These are phyloP conservation scores for Leishmania turanica DNA, from an alignment of 208 protist genomes.

Conservation along the genomic window DNA sequence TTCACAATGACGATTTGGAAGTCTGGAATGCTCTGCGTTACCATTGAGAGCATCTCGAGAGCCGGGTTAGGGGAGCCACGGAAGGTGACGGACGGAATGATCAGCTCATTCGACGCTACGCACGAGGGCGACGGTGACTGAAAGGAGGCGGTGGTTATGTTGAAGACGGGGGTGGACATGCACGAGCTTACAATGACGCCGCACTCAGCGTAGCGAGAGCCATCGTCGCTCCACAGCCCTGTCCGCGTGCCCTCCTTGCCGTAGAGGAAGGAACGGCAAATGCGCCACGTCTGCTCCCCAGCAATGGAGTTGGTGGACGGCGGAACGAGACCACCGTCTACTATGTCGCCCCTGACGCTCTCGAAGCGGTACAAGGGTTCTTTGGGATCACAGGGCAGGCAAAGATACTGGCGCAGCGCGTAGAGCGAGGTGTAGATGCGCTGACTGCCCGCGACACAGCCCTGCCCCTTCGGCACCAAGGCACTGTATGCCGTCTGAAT, in stretches of 20 bases:
- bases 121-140: slow-evolving; percentile 17
- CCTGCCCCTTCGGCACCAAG: slow-evolving; percentile 37
- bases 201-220: slow-evolving; percentile 42
- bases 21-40: slow-evolving; percentile 43
- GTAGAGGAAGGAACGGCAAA: slow-evolving; percentile 61
- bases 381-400: slow-evolving; percentile 47
- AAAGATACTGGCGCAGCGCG: slow-evolving; percentile 44
- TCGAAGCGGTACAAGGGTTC: slow-evolving; percentile 57
- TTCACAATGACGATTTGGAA: slow-evolving; percentile 57
- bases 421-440: slow-evolving; percentile 47
- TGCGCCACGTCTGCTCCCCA: slow-evolving; percentile 52
- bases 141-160: slow-evolving; percentile 29
- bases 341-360: slow-evolving; percentile 42
- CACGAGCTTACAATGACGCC: slow-evolving; percentile 43
- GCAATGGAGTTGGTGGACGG: slow-evolving; percentile 27
- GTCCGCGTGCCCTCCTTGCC: slow-evolving; percentile 18
- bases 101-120: slow-evolving; percentile 29
- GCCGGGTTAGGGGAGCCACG: slow-evolving; percentile 27
- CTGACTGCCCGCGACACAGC: slow-evolving; percentile 38
- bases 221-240: slow-evolving; percentile 41
- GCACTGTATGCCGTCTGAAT: slow-evolving; percentile 36
- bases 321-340: slow-evolving; percentile 44
- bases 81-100: slow-evolving; percentile 42
- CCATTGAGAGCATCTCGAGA: slow-evolving; percentile 26
- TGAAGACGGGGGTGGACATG: slow-evolving; percentile 37